Base-by-base conservation (phyloP, 257 asterid genomes). In the Forsythia suspensa region DNA sequence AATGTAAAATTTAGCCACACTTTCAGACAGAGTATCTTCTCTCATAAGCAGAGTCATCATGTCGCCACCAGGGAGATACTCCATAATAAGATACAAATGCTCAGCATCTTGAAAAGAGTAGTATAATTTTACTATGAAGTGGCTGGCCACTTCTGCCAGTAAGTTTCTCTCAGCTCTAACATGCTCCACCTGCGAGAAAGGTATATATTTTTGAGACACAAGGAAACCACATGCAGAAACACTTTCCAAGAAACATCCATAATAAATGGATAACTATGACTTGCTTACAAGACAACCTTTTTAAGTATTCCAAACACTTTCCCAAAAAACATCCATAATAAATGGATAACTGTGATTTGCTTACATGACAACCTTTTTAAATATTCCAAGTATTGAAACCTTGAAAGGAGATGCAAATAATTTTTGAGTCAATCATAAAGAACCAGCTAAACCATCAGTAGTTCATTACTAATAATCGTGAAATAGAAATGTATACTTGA, bases 31-130 rank as follows among this genome's bases (percentile, higher is more conserved):
- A 42, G 90, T 91, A 84, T 92, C 97, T 74, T 93, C 97, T 82
- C 99, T 89, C 93, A 95, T 95, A 82, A 95, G 91, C 84, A 95
- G 90, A 79, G 97, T 93, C 99, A 95, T 93, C 96, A 93, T 92
- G 85, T 95, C 99, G 55, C 99, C 98, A 37, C 99, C 99, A 84
- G 98, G 99, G 74, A 95, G 96, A 84, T 93, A 93, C 82, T 95
- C 99, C 99, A 95, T 95, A 81, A 95, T 88, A 65, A 94, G 97
- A 81, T 92, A 92, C 73, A 92, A 87, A 85, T 92, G 87, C 78
- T 94, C 98, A 51, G 90, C 90, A 92, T 94, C 98, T 90, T 92
- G 98, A 80, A 94, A 94, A 69, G 97, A 92, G 91, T 92, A 94
- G 78, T 91, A 94, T 51, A 94, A 71, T 79, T 94, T 94, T 79